Evolutionary conservation across 768 basidiomycete genomes (phyloP), one percentile per base, ranked within the genome.

Genomic region (Serendipita indica): DNA sequence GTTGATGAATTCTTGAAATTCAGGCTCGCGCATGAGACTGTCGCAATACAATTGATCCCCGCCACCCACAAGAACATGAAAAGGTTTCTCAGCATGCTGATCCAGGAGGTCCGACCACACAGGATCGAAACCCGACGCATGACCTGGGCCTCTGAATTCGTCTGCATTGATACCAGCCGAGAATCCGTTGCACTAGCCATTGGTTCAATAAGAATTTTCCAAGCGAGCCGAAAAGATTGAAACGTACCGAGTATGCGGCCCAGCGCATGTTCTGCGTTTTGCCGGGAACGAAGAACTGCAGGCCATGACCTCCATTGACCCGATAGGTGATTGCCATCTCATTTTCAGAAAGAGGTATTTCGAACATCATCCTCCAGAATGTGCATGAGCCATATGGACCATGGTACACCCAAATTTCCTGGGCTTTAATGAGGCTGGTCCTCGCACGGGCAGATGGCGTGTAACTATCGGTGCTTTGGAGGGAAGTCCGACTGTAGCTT

Each of bases 41-140:
- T 91, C 89, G 62, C 88, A 89, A 65, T 91, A 96, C 16, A 96
- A 74, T 68, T 94, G 92, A 68, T 94, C 91, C 10, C 92, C 91
- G 18, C 94, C 94, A 16, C 94, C 94, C 3, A 96, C 83, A 33
- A 98, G 75, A n/a, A 75, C 80, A 65, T 99, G 94, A 67, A 91
- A 91, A 0, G 94, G 92, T 60, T 74, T 72, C 65, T 81, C 77
- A 1, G 78, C 74, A 64, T 98, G 96, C 65, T 86, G 83, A 39
- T 79, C 72, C 25, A 98, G 77, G n/a, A 99, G 71, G 71, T 99
- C 93, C 61, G 82, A 76, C 94, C 94, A 99, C 10, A 97, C 80
- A 4, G 89, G 90, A 68, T 93, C 92, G 64, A 86, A 89, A 0
- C 89, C 90, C 52, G 72, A 82, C 62, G 77, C 81, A 66, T 82